Evolutionary conservation across 208 protist genomes (phyloP), one percentile per base, ranked within the genome.

Genomic region (Kentomonas sorsogonicus): DNA sequence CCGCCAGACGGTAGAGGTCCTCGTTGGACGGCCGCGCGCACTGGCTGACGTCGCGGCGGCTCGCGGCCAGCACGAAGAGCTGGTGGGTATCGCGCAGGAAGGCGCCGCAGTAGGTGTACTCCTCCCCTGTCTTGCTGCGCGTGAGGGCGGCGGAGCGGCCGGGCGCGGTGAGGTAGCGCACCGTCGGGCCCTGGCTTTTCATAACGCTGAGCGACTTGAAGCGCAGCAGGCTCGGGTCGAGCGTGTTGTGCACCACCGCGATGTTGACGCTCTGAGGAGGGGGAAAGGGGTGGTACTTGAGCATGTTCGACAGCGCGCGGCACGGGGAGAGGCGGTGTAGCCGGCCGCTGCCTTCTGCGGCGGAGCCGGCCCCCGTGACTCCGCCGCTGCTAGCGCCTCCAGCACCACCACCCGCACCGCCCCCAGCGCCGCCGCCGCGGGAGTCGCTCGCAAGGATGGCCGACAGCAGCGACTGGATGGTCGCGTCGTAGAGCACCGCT

Each of bases 241-340:
- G 82, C 45, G 91, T 74, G 59, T 70, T 64, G 64, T 82, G 89
- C 11, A 74, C 63, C 9, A 58, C 72, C 16, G 68, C 85, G 45
- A 79, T 60, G 58, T 83, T 83, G 10, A 70, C 50, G 61, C 74
- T 79, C 47, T 77, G 53, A 45, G 68, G 39, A 13, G 86, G 86
- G 4, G 83, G 83, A 18, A 74, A 72, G n/a, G 85, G 83, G 59
- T 91, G 77, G 65, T 91, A 83, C 54, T 83, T 74, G 29, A 83
- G 65, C 6, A 95, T 70, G 50, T 82, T 82, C 26, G 63, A 62
- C 50, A 91, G 52, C 15, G 82, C 88, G 46, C 59, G 71, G 41
- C 69, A 53, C 33, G 62, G 54, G 10, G 62, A 64, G 44, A 71
- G 61, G 43, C 80, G 69, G n/a, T n/a, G n/a, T n/a, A n/a, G n/a